Evolutionary conservation across 1,284 basidiomycete genomes (phyloP).

Genomic region (Rhodotorula sp.): DNA sequence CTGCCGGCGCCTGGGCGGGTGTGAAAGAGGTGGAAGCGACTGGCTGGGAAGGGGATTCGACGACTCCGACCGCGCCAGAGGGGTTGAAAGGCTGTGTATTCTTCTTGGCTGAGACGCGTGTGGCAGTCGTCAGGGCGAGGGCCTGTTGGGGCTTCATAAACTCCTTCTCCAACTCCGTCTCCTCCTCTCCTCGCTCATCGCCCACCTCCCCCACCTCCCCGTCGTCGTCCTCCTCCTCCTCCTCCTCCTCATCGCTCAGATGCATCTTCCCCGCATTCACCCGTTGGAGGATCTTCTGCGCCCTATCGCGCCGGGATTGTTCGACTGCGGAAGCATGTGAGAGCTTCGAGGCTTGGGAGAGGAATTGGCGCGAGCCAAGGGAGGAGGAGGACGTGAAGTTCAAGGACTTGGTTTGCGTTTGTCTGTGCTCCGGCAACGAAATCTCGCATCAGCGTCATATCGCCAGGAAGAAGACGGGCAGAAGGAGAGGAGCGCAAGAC

Average conservation of each 20-base stretch:
- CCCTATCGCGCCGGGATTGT: conserved; percentile 14
- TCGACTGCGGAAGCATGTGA: conserved; percentile 43
- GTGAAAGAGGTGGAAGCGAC: conserved; percentile 17
- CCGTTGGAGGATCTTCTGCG: conserved; percentile 29
- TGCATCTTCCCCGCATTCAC: conserved; percentile 29
- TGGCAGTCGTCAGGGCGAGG: conserved; percentile 14
- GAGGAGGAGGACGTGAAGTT: conserved; percentile 71
- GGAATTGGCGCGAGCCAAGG: conserved; percentile 65
- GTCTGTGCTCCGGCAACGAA: conserved; percentile 51
- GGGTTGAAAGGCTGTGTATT: conserved; percentile 30
- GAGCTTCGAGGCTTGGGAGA: conserved; percentile 61
- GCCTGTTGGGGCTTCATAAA: conserved; percentile 26
- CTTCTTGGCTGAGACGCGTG: conserved; percentile 1
- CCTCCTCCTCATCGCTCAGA: conserved; percentile 21
- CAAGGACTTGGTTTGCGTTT: conserved; percentile 67
- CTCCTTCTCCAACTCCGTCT: conserved; percentile 16
- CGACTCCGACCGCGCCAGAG: conserved; percentile 34
- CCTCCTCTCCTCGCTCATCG: conserved; percentile 1
- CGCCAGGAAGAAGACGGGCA: no score
- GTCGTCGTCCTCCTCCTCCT: conserved; percentile 5
- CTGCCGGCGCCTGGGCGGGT: conserved; percentile 1
- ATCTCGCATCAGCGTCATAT: not conserved
- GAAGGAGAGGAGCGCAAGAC: conserved; percentile 44
- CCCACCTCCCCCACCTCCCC: no score
- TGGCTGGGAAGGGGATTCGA: conserved; percentile 5